Percentiles rank a stretch among this genome's conserved stretches.
Evolutionary conservation across 768 basidiomycete species (phyloP).

Genomic region (Infundibulicybe gibba): DNA sequence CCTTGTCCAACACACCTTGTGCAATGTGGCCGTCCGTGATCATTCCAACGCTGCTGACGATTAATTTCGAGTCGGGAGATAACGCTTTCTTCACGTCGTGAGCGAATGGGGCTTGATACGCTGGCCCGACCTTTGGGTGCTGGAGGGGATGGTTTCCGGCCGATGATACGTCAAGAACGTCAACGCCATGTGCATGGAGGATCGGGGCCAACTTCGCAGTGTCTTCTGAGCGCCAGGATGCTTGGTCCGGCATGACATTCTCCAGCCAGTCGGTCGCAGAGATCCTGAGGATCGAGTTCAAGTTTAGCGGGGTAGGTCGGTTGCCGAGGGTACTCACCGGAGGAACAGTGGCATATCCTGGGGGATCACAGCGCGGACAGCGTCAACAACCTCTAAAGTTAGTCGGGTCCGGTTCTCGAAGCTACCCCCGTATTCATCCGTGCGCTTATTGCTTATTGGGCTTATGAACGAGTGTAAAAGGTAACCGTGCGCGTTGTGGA

Average conservation of each 20-base stretch:
- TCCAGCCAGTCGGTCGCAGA: conserved; percentile 62
- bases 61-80: conserved; percentile 30
- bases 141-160: conserved; percentile 41
- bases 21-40: conserved; percentile 56
- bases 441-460: conserved; percentile 43
- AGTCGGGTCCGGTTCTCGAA: conserved; percentile 54
- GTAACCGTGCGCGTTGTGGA: conserved; percentile 49
- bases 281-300: conserved; percentile 23
- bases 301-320: not conserved
- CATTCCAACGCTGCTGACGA: conserved; percentile 49
- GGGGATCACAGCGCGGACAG: conserved; percentile 45
- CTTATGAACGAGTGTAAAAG: conserved; percentile 40
- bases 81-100: conserved; percentile 44
- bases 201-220: conserved; percentile 45
- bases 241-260: conserved; percentile 40
- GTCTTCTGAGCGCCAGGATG: conserved; percentile 55
- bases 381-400: conserved; percentile 45
- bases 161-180: conserved; percentile 57
- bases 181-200: conserved; percentile 51
- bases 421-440: conserved; percentile 51
- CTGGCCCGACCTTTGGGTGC: not conserved
- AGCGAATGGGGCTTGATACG: conserved; percentile 30
- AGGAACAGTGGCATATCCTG: conserved; percentile 52
- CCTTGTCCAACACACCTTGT: conserved; percentile 53
- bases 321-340: conserved; percentile 29